Evolutionary conservation across 352 stramenopile genomes (phyloP).

Genomic region (Phytophthora palmivora): DNA sequence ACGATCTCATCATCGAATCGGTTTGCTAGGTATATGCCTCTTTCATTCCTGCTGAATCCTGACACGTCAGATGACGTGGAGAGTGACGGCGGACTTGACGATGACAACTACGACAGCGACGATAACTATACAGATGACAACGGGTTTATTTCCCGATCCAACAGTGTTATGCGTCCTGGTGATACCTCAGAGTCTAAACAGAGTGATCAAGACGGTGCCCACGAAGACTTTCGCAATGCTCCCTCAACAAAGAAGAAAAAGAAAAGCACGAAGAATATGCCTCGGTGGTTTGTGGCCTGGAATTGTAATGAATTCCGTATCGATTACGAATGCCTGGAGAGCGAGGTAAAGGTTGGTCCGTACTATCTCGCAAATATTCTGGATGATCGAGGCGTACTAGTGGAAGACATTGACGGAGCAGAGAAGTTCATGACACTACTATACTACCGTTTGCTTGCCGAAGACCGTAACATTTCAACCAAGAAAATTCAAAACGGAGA

Average conservation of each 20-base stretch:
- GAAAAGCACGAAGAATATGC: conserved; percentile 69
- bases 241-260: conserved; percentile 70
- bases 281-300: conserved; percentile 87
- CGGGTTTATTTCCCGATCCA: conserved; percentile 44
- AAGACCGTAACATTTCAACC: conserved; percentile 46
- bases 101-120: conserved; percentile 73
- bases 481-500: conserved; percentile 33
- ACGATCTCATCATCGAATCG: conserved; percentile 84
- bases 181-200: conserved; percentile 43
- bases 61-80: conserved; percentile 74
- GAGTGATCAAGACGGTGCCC: conserved; percentile 40
- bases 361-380: conserved; percentile 88
- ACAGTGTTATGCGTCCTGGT: conserved; percentile 40
- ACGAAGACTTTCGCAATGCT: conserved; percentile 39
- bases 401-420: conserved; percentile 79
- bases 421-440: conserved; percentile 89
- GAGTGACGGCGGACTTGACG: conserved; percentile 66
- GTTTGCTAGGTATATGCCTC: conserved; percentile 79
- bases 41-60: conserved; percentile 80
- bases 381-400: conserved; percentile 79
- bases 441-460: conserved; percentile 84
- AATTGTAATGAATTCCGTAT: conserved; percentile 88
- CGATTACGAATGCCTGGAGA: conserved; percentile 76
- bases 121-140: conserved; percentile 82
- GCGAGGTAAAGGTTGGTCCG: conserved; percentile 83